phyloP scores from a whole-genome alignment of 1,284 basidiomycete genomes.

The Blastosporella zonata region DNA sequence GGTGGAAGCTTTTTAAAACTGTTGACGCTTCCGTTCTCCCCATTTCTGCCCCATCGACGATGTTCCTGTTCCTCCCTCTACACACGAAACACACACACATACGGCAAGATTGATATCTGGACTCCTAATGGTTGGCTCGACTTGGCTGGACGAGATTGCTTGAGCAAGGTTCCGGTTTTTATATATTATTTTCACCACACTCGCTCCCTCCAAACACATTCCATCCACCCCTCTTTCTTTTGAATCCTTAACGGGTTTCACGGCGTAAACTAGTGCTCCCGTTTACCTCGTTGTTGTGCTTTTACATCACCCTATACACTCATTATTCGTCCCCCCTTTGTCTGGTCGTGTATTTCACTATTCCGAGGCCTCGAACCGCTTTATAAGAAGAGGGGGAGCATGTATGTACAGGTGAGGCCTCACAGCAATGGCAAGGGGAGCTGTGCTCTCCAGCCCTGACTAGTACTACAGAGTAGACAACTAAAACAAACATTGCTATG shows the following conservation, averaged over 20 bases:
- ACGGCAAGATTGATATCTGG: conserved; percentile 16
- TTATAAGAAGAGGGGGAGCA: neutral
- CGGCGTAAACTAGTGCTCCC: conserved; percentile 16
- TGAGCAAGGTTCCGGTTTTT: conserved; percentile 16
- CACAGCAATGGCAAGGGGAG: neutral
- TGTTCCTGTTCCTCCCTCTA: neutral
- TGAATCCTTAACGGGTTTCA: conserved; percentile 18
- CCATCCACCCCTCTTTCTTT: conserved; percentile 9
- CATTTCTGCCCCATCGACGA: conserved; percentile 3
- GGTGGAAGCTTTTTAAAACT: conserved; percentile 58
- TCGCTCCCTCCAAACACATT: conserved; percentile 12
- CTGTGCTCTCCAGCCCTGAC: neutral
- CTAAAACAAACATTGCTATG: neutral
- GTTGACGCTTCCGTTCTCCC: conserved; percentile 11
- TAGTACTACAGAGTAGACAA: neutral
- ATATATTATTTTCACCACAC: conserved; percentile 17
- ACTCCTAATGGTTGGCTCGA: conserved; percentile 15
- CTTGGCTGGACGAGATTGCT: conserved; percentile 21
- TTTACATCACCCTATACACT: conserved; percentile 24
- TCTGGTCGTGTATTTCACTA: neutral
- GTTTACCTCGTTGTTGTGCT: conserved; percentile 21
- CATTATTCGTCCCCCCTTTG: conserved; percentile 18
- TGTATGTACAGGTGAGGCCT: neutral
- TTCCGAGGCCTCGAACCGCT: neutral
- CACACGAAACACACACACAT: conserved; percentile 5